Evolutionary conservation across 1,139 yeast species (phyloP).

Genomic region (Entelexis sorbosivorans): DNA sequence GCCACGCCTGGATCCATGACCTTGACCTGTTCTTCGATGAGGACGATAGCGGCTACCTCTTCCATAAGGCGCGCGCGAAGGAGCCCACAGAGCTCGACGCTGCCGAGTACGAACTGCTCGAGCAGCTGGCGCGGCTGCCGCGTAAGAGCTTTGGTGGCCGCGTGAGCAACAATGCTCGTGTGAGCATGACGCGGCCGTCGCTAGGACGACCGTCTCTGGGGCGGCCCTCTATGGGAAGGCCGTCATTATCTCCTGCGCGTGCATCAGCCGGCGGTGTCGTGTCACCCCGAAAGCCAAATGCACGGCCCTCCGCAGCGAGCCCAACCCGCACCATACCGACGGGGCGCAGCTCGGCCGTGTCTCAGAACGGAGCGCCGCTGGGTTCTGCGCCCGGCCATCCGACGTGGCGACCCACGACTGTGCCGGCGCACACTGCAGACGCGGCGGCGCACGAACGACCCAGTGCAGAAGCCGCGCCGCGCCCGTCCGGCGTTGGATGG

Average conservation of each 20-base stretch:
- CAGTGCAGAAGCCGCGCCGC: neutral
- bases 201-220: slow-evolving; percentile 27
- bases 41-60: slow-evolving; percentile 21
- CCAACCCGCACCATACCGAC: neutral
- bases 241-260: slow-evolving; percentile 9
- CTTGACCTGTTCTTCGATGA: slow-evolving; percentile 39
- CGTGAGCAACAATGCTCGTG: slow-evolving; percentile 15
- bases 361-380: neutral
- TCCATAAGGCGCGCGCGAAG: slow-evolving; percentile 21
- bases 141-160: slow-evolving; percentile 26
- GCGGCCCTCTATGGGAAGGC: slow-evolving; percentile 34
- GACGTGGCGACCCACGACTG: neutral
- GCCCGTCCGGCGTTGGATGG: slow-evolving; percentile 26
- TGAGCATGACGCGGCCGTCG: slow-evolving; percentile 8
- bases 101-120: slow-evolving; percentile 24
- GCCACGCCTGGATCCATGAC: slow-evolving; percentile 83
- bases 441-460: neutral
- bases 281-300: neutral
- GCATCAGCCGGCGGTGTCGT: neutral
- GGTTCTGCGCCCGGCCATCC: neutral
- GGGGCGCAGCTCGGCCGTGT: neutral
- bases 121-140: slow-evolving; percentile 31
- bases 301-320: neutral
- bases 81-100: slow-evolving; percentile 11
- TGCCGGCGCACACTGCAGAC: neutral